Percentiles rank a stretch among this genome's conserved stretches.
Evolutionary conservation across 169 alveolate genomes (phyloP).

Genomic region (Neospora caninum): DNA sequence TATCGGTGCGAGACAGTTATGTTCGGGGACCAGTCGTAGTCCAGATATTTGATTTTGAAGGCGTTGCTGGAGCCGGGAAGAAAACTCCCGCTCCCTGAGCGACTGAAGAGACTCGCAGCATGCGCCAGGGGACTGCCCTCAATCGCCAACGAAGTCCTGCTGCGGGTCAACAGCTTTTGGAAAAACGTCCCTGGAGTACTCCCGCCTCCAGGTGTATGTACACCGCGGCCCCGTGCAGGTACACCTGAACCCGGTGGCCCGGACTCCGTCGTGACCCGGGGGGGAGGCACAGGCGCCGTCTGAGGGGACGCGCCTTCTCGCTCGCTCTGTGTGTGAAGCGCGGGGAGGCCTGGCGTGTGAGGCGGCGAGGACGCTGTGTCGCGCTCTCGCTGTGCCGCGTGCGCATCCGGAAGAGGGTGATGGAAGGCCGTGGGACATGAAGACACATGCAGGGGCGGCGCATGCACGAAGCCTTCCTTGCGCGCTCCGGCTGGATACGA

Average conservation of each 20-base stretch:
- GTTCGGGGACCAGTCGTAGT: neutral
- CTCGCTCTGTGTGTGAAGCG: no score
- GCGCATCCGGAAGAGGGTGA: neutral
- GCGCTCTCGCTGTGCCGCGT: neutral
- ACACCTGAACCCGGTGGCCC: neutral
- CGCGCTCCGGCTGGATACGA: neutral
- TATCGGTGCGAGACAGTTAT: neutral
- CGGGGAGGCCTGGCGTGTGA: no score
- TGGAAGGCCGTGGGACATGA: neutral
- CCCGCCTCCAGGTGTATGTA: neutral
- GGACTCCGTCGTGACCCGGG: neutral
- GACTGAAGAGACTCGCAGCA: neutral
- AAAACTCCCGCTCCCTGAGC: neutral
- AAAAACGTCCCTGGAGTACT: neutral
- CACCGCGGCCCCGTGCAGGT: neutral
- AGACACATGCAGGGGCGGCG: neutral
- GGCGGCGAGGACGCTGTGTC: neutral
- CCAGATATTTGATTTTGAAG: neutral
- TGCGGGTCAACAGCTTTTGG: neutral
- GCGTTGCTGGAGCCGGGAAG: neutral
- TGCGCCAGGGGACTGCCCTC: slow-evolving; percentile 22
- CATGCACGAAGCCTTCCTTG: neutral
- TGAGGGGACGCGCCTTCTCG: neutral
- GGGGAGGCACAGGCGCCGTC: neutral
- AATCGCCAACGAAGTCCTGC: neutral